Evolutionary conservation across 176 grass and related monocot genomes (phyloP), one percentile per base, ranked within the genome.

Genomic region (Cymbopogon citratus): DNA sequence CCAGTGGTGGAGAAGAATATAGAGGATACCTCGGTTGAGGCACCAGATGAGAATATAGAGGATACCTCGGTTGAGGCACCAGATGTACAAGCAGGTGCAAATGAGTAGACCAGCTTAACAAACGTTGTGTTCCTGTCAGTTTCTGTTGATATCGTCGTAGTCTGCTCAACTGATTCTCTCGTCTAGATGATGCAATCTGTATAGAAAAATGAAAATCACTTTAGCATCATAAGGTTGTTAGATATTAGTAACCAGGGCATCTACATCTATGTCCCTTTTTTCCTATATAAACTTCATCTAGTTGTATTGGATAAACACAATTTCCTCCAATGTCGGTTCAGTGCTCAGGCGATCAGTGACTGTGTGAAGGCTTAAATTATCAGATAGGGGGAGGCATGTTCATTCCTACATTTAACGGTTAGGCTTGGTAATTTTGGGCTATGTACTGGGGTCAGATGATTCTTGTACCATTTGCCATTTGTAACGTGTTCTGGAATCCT

Each of bases 141-240:
- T 82, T 73, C 28, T 73, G 65, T 73, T 45, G 87, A 77, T 85
- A 81, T 18, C 12, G 34, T 19, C 66, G 28, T 72, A 80, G 54
- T 63, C 21, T 52, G 51, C 75, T 41, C 54, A 70, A 80, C 76
- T 44, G 63, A 86, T 83, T 83, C 63, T 80, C 68, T 79, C 19
- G 33, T 64, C 71, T 76, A 66, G 83, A 85, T 54, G 63, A 35
- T 69, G 54, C 35, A 49, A 63, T 76, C 61, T 89, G 83, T 89
- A 89, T 81, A 89, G 78, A 33, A 85, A 81, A 89, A 76, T 9
- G 63, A 74, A 84, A 66, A 14, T 75, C n/a, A 80, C 84, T 39
- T 25, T 85, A 85, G 87, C 71, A 64, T 80, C 64, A 41, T 61
- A 31, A 34, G 34, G 44, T 45, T 66, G 59, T 73, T 78, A 81